Conservation (phyloP, 768 basidiomycete genomes). For the Leccinum arenicola region DNA sequence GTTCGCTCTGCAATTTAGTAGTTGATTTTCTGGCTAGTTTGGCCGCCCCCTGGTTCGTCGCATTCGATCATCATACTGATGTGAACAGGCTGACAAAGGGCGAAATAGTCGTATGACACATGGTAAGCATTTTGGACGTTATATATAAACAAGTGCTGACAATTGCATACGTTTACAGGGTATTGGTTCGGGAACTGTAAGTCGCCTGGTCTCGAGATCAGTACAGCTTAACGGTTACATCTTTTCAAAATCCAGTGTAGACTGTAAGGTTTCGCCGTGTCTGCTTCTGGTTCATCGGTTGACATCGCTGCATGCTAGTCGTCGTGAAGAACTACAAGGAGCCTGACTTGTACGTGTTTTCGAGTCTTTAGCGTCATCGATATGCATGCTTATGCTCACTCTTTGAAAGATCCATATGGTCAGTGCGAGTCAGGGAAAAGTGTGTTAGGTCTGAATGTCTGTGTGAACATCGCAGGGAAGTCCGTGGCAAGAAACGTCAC, state of each 20-base stretch:
- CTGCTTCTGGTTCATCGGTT: neutral
- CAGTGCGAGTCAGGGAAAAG: slow-evolving; percentile 34
- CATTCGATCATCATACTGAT: neutral
- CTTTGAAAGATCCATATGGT: slow-evolving; percentile 75
- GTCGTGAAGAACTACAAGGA: slow-evolving; percentile 71
- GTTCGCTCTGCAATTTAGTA: neutral
- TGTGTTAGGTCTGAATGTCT: slow-evolving; percentile 23
- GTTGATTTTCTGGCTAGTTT: slow-evolving; percentile 44
- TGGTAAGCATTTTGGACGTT: slow-evolving; percentile 38
- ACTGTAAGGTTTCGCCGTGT: slow-evolving; percentile 47
- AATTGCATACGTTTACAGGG: slow-evolving; percentile 38
- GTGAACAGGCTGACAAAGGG: slow-evolving; percentile 2
- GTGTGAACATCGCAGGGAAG: slow-evolving; percentile 62
- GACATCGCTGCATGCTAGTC: slow-evolving; percentile 36
- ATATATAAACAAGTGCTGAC: slow-evolving; percentile 4
- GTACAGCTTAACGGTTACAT: neutral
- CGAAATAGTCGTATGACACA: slow-evolving; percentile 51
- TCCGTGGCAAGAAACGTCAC: slow-evolving; percentile 78
- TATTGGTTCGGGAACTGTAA: slow-evolving; percentile 72
- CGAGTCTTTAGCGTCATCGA: slow-evolving; percentile 1
- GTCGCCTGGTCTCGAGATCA: slow-evolving; percentile 25
- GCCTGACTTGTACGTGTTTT: slow-evolving; percentile 69
- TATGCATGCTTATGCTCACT: slow-evolving; percentile 1
- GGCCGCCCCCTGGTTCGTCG: slow-evolving; percentile 69
- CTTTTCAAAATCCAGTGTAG: slow-evolving; percentile 46